Conservation (phyloP, 192 early-diverging fungal species). For the Chytriomyces sp. region DNA sequence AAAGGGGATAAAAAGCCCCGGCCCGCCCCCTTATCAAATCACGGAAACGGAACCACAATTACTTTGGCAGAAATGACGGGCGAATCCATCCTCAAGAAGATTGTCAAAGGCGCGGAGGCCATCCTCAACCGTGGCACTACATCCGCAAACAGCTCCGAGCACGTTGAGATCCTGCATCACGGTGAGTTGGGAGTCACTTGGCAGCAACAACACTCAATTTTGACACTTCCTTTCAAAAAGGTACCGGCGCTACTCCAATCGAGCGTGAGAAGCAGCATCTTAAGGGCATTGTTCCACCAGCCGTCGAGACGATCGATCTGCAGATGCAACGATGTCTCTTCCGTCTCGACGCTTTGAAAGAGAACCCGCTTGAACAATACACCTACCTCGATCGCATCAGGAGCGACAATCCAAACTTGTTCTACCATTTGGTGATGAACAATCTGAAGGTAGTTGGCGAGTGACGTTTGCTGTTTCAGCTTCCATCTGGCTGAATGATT, state of each 20-base stretch:
- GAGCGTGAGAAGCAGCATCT: conserved; percentile 66
- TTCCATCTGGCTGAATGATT: conserved; percentile 25
- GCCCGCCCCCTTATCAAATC: background rate
- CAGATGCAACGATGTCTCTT: conserved; percentile 78
- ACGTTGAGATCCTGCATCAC: conserved; percentile 2
- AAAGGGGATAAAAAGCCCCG: too few species aligned
- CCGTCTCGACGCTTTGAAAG: conserved; percentile 69
- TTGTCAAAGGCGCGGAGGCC: background rate
- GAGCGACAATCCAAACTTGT: conserved; percentile 79
- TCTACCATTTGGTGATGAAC: conserved; percentile 79
- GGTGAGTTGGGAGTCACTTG: background rate
- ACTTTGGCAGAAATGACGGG: background rate
- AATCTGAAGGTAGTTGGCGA: conserved; percentile 47
- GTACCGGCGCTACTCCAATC: conserved; percentile 59
- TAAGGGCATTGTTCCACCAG: conserved; percentile 73
- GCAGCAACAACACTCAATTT: background rate
- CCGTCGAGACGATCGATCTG: conserved; percentile 71
- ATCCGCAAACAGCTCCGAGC: background rate
- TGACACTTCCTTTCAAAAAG: conserved; percentile 40
- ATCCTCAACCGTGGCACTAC: background rate
- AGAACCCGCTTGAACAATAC: conserved; percentile 78
- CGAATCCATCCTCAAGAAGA: background rate
- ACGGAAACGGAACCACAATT: background rate
- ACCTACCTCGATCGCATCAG: conserved; percentile 83
- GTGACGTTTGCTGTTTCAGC: conserved; percentile 35